Evolutionary conservation across 1,284 basidiomycete species (phyloP).

Genomic region (Cryptococcus floricola): DNA sequence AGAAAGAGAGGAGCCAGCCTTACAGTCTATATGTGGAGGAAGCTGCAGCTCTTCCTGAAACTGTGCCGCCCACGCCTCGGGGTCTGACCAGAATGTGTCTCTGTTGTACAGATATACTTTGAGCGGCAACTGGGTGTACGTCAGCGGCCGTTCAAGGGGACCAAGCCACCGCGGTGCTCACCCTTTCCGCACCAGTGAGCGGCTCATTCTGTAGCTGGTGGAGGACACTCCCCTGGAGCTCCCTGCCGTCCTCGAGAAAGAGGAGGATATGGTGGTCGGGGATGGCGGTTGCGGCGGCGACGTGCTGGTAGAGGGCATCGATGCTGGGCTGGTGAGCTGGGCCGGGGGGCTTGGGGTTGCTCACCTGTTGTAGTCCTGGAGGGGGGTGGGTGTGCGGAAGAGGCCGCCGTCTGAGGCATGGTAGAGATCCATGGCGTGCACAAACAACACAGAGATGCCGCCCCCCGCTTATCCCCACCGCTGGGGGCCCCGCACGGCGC

Average conservation of each 20-base stretch:
- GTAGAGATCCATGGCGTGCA: conserved; percentile 40
- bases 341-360: conserved; percentile 7
- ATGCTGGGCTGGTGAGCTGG: conserved; percentile 18
- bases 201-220: conserved; percentile 38
- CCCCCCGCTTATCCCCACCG: conserved; percentile 46
- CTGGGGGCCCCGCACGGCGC: conserved; percentile 49
- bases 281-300: conserved; percentile 22
- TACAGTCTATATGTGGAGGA: conserved; percentile 37
- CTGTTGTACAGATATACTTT: conserved; percentile 41
- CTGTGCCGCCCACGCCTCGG: conserved; percentile 35
- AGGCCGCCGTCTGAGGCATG: conserved; percentile 40
- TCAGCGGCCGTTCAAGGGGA: background rate
- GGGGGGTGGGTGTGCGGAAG: conserved; percentile 22
- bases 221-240: conserved; percentile 35
- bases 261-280: conserved; percentile 34
- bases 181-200: conserved; percentile 7
- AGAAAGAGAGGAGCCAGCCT: conserved; percentile 6
- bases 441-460: conserved; percentile 41
- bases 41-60: conserved; percentile 37
- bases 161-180: background rate
- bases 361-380: conserved; percentile 38
- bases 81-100: conserved; percentile 43
- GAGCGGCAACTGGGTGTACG: conserved; percentile 2
- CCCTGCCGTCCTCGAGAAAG: conserved; percentile 44
- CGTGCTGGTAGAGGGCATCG: conserved; percentile 31